Conservation (phyloP, 2,329 filamentous ascomycete genomes). For the Plectosphaerella plurivora region DNA sequence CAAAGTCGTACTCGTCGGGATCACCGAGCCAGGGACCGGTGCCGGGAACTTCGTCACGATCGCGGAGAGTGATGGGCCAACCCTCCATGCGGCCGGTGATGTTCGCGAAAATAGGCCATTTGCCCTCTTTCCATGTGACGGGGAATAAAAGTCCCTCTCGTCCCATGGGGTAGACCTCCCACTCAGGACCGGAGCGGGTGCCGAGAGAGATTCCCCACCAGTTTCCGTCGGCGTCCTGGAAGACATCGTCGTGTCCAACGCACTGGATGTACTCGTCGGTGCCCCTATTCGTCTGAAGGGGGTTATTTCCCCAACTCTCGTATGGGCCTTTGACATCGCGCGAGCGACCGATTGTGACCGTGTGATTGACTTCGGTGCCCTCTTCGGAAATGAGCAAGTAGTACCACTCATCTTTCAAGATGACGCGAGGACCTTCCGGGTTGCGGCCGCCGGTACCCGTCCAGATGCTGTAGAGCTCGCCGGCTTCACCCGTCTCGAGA, state of each 20-base stretch:
- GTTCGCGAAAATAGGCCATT: neutral
- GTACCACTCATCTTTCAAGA: slow-evolving; percentile 34
- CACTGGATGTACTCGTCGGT: slow-evolving; percentile 24
- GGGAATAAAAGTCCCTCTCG: slow-evolving; percentile 34
- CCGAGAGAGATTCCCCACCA: slow-evolving; percentile 43
- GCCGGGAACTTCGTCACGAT: slow-evolving; percentile 6
- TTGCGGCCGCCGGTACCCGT: slow-evolving; percentile 37
- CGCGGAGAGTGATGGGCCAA: slow-evolving; percentile 19
- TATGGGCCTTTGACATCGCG: slow-evolving; percentile 29
- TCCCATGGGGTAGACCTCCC: slow-evolving; percentile 34
- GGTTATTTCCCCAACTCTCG: slow-evolving; percentile 27
- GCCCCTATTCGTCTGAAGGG: slow-evolving; percentile 27
- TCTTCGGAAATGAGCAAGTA: slow-evolving; percentile 41
- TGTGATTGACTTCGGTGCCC: slow-evolving; percentile 32
- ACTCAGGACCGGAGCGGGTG: slow-evolving; percentile 15
- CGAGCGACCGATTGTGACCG: slow-evolving; percentile 29
- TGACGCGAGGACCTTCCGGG: slow-evolving; percentile 41
- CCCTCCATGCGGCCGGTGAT: slow-evolving; percentile 1
- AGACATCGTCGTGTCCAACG: slow-evolving; percentile 25
- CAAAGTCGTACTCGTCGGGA: slow-evolving; percentile 35
- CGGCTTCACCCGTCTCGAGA: slow-evolving; percentile 26
- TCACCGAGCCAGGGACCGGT: slow-evolving; percentile 25
- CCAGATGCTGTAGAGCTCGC: slow-evolving; percentile 29
- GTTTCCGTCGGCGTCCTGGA: slow-evolving; percentile 27
- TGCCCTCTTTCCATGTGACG: neutral